Conservation (phyloP, 495 filamentous ascomycete species). For the Trichoderma reesei region DNA sequence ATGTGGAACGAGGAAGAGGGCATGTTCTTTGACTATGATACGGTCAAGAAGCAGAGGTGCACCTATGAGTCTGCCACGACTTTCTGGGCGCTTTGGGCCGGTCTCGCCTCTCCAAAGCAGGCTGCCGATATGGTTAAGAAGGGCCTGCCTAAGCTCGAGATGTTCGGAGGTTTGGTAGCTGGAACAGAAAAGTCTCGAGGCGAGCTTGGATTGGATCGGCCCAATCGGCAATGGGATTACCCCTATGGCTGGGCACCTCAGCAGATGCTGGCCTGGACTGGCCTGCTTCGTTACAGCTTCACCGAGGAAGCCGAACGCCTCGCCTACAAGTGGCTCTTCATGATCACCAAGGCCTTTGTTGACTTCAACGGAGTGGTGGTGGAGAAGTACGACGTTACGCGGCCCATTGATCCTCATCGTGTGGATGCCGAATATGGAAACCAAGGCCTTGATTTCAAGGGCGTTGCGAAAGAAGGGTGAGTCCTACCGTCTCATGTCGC, state of each 20-base stretch:
- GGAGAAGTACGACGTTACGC: constrained; percentile 96
- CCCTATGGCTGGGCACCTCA: constrained; percentile 97
- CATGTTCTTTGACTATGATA: constrained; percentile 97
- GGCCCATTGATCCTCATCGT: constrained; percentile 75
- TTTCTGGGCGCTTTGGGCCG: constrained; percentile 96
- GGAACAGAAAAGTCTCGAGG: constrained; percentile 83
- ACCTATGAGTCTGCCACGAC: constrained; percentile 81
- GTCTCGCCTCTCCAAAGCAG: constrained; percentile 67
- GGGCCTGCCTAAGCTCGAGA: constrained; percentile 78
- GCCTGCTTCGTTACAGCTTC: constrained; percentile 81
- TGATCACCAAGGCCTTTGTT: constrained; percentile 94
- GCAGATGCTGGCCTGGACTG: constrained; percentile 96
- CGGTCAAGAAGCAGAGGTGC: constrained; percentile 61
- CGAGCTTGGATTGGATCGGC: constrained; percentile 63
- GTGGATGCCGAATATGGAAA: constrained; percentile 97
- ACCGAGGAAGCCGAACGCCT: constrained; percentile 77
- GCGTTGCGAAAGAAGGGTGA: constrained; percentile 91
- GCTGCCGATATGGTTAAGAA: constrained; percentile 64
- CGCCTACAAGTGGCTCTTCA: constrained; percentile 91
- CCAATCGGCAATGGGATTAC: constrained; percentile 96
- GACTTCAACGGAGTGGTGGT: constrained; percentile 97
- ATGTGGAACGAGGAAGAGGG: constrained; percentile 83
- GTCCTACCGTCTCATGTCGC: constrained; percentile 47
- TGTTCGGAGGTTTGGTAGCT: constrained; percentile 76
- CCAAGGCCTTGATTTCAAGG: constrained; percentile 87